Conservation (phyloP, 345 rosid genomes). For the Sapria himalayana region DNA sequence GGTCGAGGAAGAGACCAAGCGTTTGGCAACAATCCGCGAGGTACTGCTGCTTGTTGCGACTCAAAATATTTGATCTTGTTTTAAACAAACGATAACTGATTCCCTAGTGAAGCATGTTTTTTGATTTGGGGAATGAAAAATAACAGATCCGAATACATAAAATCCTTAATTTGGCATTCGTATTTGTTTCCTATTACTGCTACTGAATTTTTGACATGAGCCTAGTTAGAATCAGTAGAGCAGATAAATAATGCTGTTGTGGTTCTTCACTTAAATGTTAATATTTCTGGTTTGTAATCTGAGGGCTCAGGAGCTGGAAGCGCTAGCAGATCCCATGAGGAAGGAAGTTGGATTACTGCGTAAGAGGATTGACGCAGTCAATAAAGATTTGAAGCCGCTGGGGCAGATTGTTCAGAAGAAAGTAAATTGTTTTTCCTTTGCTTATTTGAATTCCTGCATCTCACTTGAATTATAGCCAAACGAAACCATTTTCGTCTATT, state of each 20-base stretch:
- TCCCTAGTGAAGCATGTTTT: no score
- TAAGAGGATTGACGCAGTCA: constrained; percentile 29
- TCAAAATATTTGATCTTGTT: no score
- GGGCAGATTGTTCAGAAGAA: constrained; percentile 42
- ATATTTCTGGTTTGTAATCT: neutral
- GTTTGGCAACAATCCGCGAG: constrained; percentile 63
- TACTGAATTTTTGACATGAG: constrained; percentile 4
- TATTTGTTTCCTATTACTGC: neutral
- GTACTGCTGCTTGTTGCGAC: no score
- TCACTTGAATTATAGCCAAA: no score
- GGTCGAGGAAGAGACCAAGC: constrained; percentile 50
- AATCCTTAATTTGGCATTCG: neutral
- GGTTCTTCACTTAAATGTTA: neutral
- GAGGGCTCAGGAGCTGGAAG: constrained; percentile 57
- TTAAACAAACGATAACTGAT: no score
- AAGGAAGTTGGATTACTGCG: constrained; percentile 33
- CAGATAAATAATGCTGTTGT: neutral
- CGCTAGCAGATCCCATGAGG: constrained; percentile 49
- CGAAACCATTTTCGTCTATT: no score
- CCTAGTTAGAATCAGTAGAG: constrained; percentile 3
- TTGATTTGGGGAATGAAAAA: no score
- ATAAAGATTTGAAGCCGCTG: constrained; percentile 34
- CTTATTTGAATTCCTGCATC: no score
- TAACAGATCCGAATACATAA: no score
- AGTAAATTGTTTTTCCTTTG: constrained; percentile 13